Conservation (phyloP, 2,329 filamentous ascomycete genomes). For the Verticillium tricorpus region DNA sequence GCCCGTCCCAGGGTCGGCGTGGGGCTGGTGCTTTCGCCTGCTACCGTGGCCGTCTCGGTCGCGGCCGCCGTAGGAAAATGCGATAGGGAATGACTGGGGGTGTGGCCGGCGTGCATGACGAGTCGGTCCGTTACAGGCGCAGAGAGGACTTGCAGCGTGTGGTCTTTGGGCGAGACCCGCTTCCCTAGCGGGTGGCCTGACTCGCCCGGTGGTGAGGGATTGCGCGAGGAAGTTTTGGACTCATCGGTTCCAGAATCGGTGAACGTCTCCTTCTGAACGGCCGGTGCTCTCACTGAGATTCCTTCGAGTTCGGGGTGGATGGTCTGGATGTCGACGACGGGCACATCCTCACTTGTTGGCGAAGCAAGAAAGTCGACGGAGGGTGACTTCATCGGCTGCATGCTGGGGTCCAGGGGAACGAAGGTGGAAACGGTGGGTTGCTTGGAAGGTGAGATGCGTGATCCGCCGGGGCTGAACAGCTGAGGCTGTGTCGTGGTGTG, state of each 20-base stretch:
- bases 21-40: slow-evolving; percentile 32
- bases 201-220: slow-evolving; percentile 15
- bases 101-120: slow-evolving; percentile 60
- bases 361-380: slow-evolving; percentile 30
- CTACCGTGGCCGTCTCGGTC: slow-evolving; percentile 33
- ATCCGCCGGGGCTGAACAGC: slow-evolving; percentile 21
- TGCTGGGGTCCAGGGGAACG: slow-evolving; percentile 38
- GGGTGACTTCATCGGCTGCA: slow-evolving; percentile 32
- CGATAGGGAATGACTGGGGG: slow-evolving; percentile 56
- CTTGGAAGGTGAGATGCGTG: slow-evolving; percentile 24
- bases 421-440: slow-evolving; percentile 31
- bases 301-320: slow-evolving; percentile 58
- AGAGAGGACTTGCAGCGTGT: slow-evolving; percentile 40
- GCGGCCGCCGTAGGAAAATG: slow-evolving; percentile 39
- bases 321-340: slow-evolving; percentile 52
- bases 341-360: slow-evolving; percentile 28
- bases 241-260: slow-evolving; percentile 26
- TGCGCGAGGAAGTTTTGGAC: slow-evolving; percentile 20
- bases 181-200: slow-evolving; percentile 3
- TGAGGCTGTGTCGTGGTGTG: neutral
- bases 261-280: slow-evolving; percentile 49
- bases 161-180: slow-evolving; percentile 29
- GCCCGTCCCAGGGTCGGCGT: slow-evolving; percentile 26
- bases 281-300: slow-evolving; percentile 50
- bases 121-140: slow-evolving; percentile 47